A percentile compares a stretch with the other conserved stretches of the same genome.
Evolutionary conservation across 2,329 filamentous ascomycete species (phyloP).

Genomic region (Orbilia quercus): DNA sequence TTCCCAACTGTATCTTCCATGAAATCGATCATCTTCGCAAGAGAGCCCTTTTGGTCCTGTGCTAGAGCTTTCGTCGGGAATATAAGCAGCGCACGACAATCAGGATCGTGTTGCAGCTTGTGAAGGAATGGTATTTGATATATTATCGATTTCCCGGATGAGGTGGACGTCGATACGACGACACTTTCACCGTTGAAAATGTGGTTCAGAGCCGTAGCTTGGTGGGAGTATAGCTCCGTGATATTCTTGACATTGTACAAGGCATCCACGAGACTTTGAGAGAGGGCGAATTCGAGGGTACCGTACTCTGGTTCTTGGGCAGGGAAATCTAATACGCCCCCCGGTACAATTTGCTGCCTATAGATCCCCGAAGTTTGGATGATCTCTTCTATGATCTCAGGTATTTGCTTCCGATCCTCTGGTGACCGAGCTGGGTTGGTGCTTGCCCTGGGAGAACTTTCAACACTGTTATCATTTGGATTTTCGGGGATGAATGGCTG

Average conservation of each 20-base stretch:
- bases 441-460: conserved; percentile 20
- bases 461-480: conserved; percentile 59
- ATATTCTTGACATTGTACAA: conserved; percentile 92
- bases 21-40: conserved; percentile 84
- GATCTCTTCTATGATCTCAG: conserved; percentile 86
- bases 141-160: conserved; percentile 96
- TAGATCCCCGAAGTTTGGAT: conserved; percentile 83
- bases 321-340: conserved; percentile 91
- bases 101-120: conserved; percentile 79
- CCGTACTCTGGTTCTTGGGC: conserved; percentile 83
- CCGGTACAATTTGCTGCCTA: conserved; percentile 88
- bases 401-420: conserved; percentile 79
- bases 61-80: conserved; percentile 97
- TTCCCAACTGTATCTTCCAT: conserved; percentile 78
- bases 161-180: conserved; percentile 93
- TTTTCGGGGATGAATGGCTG: conserved; percentile 63
- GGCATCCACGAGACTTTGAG: conserved; percentile 93
- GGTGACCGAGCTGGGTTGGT: conserved; percentile 78
- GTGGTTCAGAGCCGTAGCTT: conserved; percentile 91
- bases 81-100: conserved; percentile 92
- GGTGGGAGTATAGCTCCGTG: conserved; percentile 86
- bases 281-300: conserved; percentile 84
- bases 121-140: conserved; percentile 94
- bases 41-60: conserved; percentile 89
- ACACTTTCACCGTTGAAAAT: conserved; percentile 84